Percentiles rank a stretch among this genome's conserved stretches.
Evolutionary conservation across 129 eudicot genomes (phyloP).

Genomic region (Centella asiatica): DNA sequence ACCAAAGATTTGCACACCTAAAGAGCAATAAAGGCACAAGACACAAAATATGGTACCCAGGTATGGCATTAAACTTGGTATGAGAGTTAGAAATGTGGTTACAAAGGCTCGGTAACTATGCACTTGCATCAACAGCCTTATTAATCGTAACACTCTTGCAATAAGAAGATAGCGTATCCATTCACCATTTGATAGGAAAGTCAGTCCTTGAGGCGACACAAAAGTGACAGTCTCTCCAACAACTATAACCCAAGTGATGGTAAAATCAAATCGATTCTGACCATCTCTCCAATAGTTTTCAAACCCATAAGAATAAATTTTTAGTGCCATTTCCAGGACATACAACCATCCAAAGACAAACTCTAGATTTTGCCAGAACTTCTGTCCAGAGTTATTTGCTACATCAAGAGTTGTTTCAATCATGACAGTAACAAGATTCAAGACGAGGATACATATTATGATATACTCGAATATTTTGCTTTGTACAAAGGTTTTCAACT

Average conservation of each 20-base stretch:
- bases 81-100: conserved; percentile 86
- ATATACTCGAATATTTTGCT: conserved; percentile 52
- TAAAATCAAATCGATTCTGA: conserved; percentile 82
- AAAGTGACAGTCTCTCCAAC: conserved; percentile 95
- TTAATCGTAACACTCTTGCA: conserved; percentile 87
- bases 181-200: conserved; percentile 93
- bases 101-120: conserved; percentile 75
- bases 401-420: conserved; percentile 94
- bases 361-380: conserved; percentile 80
- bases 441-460: conserved; percentile 50
- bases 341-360: conserved; percentile 94
- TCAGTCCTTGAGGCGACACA: conserved; percentile 44
- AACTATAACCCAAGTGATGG: conserved; percentile 93
- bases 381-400: conserved; percentile 72
- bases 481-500: conserved; percentile 52
- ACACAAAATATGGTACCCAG: conserved; percentile 87
- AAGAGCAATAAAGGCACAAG: conserved; percentile 82
- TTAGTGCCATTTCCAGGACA: conserved; percentile 85
- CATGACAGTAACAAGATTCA: conserved; percentile 73
- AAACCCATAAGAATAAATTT: conserved; percentile 78
- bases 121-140: conserved; percentile 93
- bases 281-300: conserved; percentile 98
- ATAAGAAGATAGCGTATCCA: conserved; percentile 99
- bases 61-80: conserved; percentile 98
- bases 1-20: conserved; percentile 91